phyloP scores from a whole-genome alignment of 1,284 basidiomycete species.

The Blastosporella zonata region DNA sequence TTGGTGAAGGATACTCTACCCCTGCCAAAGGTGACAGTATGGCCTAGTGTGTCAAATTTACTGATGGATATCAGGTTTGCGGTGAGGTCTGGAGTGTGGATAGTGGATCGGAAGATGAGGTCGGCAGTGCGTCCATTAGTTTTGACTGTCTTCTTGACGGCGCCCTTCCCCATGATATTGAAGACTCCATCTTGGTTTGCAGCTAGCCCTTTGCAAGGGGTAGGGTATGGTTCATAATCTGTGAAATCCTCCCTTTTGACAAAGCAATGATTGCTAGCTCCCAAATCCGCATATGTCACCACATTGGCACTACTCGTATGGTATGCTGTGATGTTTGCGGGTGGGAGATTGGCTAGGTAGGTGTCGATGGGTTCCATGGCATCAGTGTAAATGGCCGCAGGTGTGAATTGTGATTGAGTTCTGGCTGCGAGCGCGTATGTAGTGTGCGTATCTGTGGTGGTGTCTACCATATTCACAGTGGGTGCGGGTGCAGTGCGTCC shows the following conservation, averaged over 20 bases:
- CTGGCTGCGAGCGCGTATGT: background rate
- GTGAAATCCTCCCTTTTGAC: conserved; percentile 16
- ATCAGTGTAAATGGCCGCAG: background rate
- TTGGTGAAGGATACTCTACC: conserved; percentile 7
- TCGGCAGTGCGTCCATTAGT: background rate
- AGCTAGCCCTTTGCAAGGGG: conserved; percentile 12
- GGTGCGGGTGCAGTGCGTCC: background rate
- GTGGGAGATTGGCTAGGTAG: too few species aligned
- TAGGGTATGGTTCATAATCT: conserved; percentile 12
- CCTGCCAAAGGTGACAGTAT: conserved; percentile 7
- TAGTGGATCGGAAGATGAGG: background rate
- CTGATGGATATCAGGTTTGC: conserved; percentile 8
- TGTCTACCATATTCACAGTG: background rate
- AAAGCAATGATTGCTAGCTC: conserved; percentile 26
- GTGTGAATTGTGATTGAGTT: background rate
- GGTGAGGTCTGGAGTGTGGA: conserved; percentile 4
- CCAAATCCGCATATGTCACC: conserved; percentile 20
- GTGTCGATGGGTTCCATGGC: too few species aligned
- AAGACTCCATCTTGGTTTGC: conserved; percentile 19
- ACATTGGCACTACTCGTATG: background rate
- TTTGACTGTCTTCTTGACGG: conserved; percentile 16
- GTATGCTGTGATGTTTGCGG: background rate
- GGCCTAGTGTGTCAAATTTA: conserved; percentile 6
- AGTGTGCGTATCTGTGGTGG: background rate
- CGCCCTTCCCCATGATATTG: conserved; percentile 19